These are phyloP conservation scores for Colletotrichum endophyticum DNA, from an alignment of 2,329 filamentous ascomycete genomes.

Conservation along the genomic window DNA sequence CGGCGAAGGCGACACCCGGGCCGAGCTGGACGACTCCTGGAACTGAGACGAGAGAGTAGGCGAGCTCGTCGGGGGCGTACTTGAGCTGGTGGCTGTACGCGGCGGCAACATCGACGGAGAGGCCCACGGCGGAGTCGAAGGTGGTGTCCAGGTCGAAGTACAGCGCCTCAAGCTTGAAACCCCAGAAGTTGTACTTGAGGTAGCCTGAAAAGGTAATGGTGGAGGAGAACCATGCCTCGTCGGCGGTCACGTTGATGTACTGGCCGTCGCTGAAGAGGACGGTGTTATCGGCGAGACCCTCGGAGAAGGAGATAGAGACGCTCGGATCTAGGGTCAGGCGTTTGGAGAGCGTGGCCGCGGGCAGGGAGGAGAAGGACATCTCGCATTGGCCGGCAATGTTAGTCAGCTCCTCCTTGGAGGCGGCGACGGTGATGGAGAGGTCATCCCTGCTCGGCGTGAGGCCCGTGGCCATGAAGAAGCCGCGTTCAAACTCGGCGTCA, in stretches of 20 bases:
- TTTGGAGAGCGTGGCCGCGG: slow-evolving; percentile 25
- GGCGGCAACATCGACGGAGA: slow-evolving; percentile 38
- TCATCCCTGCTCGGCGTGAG: slow-evolving; percentile 30
- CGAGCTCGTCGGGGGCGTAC: slow-evolving; percentile 39
- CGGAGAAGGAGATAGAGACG: slow-evolving; percentile 22
- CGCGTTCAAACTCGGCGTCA: slow-evolving; percentile 41
- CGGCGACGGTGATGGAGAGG: slow-evolving; percentile 33
- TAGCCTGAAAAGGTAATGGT: slow-evolving; percentile 45
- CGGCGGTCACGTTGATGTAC: slow-evolving; percentile 38
- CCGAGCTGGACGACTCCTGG: slow-evolving; percentile 44
- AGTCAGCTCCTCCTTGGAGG: slow-evolving; percentile 34
- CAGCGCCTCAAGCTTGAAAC: slow-evolving; percentile 36
- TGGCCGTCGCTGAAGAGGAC: slow-evolving; percentile 31
- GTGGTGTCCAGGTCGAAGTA: slow-evolving; percentile 47
- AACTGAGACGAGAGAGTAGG: slow-evolving; percentile 40
- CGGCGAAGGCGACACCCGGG: slow-evolving; percentile 38
- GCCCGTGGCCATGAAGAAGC: slow-evolving; percentile 38
- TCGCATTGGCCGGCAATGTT: slow-evolving; percentile 33
- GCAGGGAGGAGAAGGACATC: slow-evolving; percentile 29
- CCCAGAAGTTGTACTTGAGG: slow-evolving; percentile 43
- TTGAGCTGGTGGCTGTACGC: slow-evolving; percentile 36
- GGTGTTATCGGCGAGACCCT: slow-evolving; percentile 27
- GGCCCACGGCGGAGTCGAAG: slow-evolving; percentile 37
- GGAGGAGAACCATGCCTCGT: slow-evolving; percentile 37
- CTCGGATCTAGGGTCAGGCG: slow-evolving; percentile 31